Base-by-base conservation (phyloP, 371 early-diverging fungal species). In the Rhizopus delemar region DNA sequence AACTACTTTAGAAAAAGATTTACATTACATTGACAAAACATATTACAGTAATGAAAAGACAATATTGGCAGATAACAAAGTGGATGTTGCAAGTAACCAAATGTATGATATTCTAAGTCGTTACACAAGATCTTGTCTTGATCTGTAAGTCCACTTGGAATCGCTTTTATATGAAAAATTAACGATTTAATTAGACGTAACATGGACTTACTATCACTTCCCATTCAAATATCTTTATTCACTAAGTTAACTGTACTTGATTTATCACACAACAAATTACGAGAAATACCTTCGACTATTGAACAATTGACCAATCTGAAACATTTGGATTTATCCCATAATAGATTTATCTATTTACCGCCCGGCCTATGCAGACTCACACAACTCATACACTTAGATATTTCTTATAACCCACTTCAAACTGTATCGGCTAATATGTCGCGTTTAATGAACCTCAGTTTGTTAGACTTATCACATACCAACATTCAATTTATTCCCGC, bases 381-480 rank as follows among this genome's bases (percentile, higher is more conserved):
- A 3, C 66, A 66, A 16, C 60, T 80, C n/a, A 62, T 46, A 3
- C 60, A 68, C 15, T 54, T 77, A 9, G 66, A 77, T 39, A n/a
- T 90, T n/a, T 74, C 78, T 13, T 74, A 83, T 55, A 92, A 91
- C 57, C 67, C 71, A 15, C 60, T 90, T 34, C 78, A 69, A 15
- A 70, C 66, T 15, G 63, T 87, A 2, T 65, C 67, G 15, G 55
- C 60, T 13, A 57, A 53, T 8, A 51, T 70, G 8, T 58, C 58
- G 0, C 62, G 60, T 0, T 49, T 77, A 3, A 35, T 54, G 2
- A 48, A 57, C 4, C 53, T 69, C 3, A 51, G 48, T 1, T 28
- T 53, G 28, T 62, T 75, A 5, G 71, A 73, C 50, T 34, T 74
- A 13, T 74, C 76, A 3, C 52, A 51, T 28, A 71, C 74, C 15